phyloP scores from a whole-genome alignment of 257 asterid species.

The Plantago major region DNA sequence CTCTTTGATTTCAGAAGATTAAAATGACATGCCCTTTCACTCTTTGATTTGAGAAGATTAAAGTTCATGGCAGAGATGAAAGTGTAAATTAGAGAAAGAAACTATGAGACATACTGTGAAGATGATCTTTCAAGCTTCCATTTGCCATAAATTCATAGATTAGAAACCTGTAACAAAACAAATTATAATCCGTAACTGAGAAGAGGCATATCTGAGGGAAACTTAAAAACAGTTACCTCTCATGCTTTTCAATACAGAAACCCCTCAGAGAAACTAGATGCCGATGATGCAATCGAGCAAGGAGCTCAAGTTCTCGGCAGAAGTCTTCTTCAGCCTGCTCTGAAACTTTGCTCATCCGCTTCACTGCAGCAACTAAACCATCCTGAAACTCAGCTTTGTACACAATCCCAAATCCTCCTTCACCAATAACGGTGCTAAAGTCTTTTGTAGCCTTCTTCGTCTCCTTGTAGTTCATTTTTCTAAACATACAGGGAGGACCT shows the following conservation, averaged over 20 bases:
- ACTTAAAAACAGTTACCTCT: constrained; percentile 44
- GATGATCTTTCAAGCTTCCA: constrained; percentile 94
- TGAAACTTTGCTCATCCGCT: constrained; percentile 78
- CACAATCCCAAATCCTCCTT: constrained; percentile 93
- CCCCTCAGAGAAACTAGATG: constrained; percentile 93
- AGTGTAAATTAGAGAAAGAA: not conserved
- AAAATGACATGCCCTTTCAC: no score
- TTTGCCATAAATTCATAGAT: constrained; percentile 83
- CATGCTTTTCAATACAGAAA: constrained; percentile 65
- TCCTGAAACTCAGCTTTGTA: constrained; percentile 78
- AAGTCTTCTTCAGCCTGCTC: constrained; percentile 94
- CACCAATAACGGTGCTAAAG: constrained; percentile 70
- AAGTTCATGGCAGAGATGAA: not conserved
- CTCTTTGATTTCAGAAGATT: no score
- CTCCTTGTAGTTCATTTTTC: constrained; percentile 85
- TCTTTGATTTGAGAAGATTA: no score
- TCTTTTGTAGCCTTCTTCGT: constrained; percentile 78
- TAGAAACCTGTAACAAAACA: constrained; percentile 57
- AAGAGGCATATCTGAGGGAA: constrained; percentile 7
- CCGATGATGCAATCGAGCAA: constrained; percentile 92
- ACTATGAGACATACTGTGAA: constrained; percentile 54
- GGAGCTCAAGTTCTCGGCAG: constrained; percentile 82
- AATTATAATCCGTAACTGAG: constrained; percentile 5
- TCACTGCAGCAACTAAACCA: constrained; percentile 69
- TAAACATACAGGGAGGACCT: constrained; percentile 69